Conservation (phyloP, 306 rosid species). For the Begonia peltatifolia region DNA sequence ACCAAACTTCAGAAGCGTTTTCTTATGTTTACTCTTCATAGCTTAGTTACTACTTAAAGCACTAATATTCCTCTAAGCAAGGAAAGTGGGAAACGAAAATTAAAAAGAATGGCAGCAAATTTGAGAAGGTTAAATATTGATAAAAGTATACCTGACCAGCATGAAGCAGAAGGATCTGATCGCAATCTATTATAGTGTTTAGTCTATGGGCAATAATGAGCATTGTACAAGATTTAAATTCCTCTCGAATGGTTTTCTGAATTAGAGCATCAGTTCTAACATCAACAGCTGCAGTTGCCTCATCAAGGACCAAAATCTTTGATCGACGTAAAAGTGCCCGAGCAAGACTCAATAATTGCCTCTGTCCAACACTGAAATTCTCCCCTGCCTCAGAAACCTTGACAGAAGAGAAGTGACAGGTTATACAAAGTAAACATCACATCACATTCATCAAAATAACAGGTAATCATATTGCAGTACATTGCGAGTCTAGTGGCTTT, state of each 20-base stretch:
- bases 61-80: too few relatives aligned
- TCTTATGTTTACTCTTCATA: too few relatives aligned
- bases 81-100: too few relatives aligned
- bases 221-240: conserved; percentile 79
- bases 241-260: conserved; percentile 88
- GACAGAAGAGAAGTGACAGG: conserved; percentile 5
- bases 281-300: conserved; percentile 95
- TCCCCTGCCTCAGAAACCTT: conserved; percentile 93
- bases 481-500: too few relatives aligned
- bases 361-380: conserved; percentile 89
- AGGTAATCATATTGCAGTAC: too few relatives aligned
- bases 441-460: too few relatives aligned
- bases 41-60: too few relatives aligned
- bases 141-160: conserved; percentile 51
- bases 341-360: conserved; percentile 79
- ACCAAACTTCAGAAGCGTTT: too few relatives aligned
- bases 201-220: conserved; percentile 85
- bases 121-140: too few relatives aligned
- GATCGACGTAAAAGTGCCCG: conserved; percentile 80
- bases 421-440: neutral
- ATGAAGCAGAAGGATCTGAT: conserved; percentile 56
- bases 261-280: conserved; percentile 89
- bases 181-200: conserved; percentile 76
- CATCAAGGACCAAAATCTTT: conserved; percentile 79
- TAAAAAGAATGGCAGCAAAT: too few relatives aligned